Percentiles rank a stretch among this genome's conserved stretches.
Evolutionary conservation across 768 basidiomycete species (phyloP).

Genomic region (Butyriboletus loyo): DNA sequence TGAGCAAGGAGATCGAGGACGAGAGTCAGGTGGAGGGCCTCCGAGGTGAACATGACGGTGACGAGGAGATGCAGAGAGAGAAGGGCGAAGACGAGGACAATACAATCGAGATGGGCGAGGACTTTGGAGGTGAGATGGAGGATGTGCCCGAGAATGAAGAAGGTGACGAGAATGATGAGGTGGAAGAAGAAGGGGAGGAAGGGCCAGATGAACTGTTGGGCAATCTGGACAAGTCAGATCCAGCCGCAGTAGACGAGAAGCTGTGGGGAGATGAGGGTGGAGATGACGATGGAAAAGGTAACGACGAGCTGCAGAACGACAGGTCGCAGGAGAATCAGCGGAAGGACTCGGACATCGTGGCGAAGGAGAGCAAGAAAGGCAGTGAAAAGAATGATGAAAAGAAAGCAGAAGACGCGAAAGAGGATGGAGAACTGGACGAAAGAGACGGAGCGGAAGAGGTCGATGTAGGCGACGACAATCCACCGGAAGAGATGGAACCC

Average conservation of each 20-base stretch:
- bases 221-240: constrained; percentile 79
- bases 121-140: constrained; percentile 84
- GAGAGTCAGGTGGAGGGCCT: constrained; percentile 96
- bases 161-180: constrained; percentile 43
- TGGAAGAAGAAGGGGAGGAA: constrained; percentile 49
- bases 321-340: constrained; percentile 46
- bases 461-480: constrained; percentile 26
- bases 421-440: constrained; percentile 28
- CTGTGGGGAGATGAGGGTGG: constrained; percentile 88
- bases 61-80: constrained; percentile 33
- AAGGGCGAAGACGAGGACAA: constrained; percentile 57
- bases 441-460: constrained; percentile 27
- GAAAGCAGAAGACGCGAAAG: constrained; percentile 29
- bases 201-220: constrained; percentile 80
- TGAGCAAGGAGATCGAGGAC: constrained; percentile 93
- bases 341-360: constrained; percentile 65
- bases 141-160: constrained; percentile 64
- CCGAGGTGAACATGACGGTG: constrained; percentile 56
- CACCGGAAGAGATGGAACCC: constrained; percentile 42
- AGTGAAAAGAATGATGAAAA: constrained; percentile 32
- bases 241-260: constrained; percentile 89
- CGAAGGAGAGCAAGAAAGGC: constrained; percentile 63
- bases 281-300: constrained; percentile 45
- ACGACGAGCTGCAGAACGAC: constrained; percentile 60
- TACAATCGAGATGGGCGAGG: constrained; percentile 88